Base-by-base conservation (phyloP, 768 basidiomycete genomes). In the Lanmaoa rubissima region DNA sequence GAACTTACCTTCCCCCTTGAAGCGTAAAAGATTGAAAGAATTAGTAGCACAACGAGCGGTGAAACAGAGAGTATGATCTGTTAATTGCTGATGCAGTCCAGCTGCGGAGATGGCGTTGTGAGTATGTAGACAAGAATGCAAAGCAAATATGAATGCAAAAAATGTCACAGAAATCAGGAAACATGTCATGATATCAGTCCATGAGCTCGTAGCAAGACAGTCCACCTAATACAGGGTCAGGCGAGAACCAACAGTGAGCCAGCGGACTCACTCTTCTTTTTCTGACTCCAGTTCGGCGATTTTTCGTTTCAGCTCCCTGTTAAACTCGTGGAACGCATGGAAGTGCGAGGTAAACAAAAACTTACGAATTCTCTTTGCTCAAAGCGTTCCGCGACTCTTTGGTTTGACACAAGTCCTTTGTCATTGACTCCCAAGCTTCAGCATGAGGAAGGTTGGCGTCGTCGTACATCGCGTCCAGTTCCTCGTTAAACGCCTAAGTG, bases 381-480 rank as follows among this genome's bases (percentile, higher is more conserved):
- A 91, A 70, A n/a, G 76, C 73, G 65, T 95, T 95, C 56, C 89
- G 80, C 16, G 79, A 72, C 65, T 89, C 86, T 72, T 94, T 96
- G 16, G 91, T 85, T 58, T 80, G 70, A 60, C 82, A 78, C 50
- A 95, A 75, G 67, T 95, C 92, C 42, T 75, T 74, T 28, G 84
- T 80, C 79, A 96, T 80, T 1, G 87, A 87, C n/a, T 75, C 69
- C 84, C 89, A 94, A 2, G 92, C 92, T 64, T 94, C 90, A 47
- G 87, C 84, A 21, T 86, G 84, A 12, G 94, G 92, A 48, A 95
- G 81, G 57, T 88, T 82, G 28, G 82, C 83, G 56, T 94, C 92
- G 49, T 88, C 87, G 72, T 86, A 96, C 90, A 96, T 92, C 17
- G 82, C 85, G 61, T 94, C 93, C 34, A 97, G 79, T 69, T 96